phyloP scores from a whole-genome alignment of 2,329 filamentous ascomycete species.

The Penicillium sp. region DNA sequence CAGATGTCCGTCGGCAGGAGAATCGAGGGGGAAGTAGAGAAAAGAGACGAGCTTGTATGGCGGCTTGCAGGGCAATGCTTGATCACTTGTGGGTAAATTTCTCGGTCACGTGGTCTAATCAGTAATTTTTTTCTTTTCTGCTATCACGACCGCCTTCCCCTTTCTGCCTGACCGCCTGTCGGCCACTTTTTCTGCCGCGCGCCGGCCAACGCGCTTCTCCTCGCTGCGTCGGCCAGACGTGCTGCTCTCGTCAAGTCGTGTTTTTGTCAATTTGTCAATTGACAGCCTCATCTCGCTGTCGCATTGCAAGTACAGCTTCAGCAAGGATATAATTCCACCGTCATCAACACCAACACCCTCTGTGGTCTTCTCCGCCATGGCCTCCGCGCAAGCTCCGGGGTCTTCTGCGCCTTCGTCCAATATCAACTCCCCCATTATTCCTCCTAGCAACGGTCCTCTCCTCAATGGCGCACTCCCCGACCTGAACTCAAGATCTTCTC shows the following conservation, averaged over 20 bases:
- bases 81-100: slow-evolving; percentile 40
- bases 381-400: slow-evolving; percentile 36
- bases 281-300: too few species aligned
- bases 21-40: not conserved
- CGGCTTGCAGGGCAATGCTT: slow-evolving; percentile 9
- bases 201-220: not conserved
- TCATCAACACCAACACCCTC: not conserved
- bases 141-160: slow-evolving; percentile 13
- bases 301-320: too few species aligned
- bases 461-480: slow-evolving; percentile 35
- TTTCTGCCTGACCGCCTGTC: slow-evolving; percentile 11
- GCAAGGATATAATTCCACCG: too few species aligned
- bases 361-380: slow-evolving; percentile 26
- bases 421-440: slow-evolving; percentile 40
- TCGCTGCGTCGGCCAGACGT: not conserved
- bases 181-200: slow-evolving; percentile 8
- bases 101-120: slow-evolving; percentile 36
- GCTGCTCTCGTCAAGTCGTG: too few species aligned
- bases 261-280: too few species aligned
- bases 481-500: slow-evolving; percentile 38
- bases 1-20: not conserved
- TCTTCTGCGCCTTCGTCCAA: slow-evolving; percentile 42
- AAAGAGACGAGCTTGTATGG: not conserved
- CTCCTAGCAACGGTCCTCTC: slow-evolving; percentile 33
- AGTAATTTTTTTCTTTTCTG: slow-evolving; percentile 33